phyloP scores from a whole-genome alignment of 345 rosid species.

The Pistacia vera region DNA sequence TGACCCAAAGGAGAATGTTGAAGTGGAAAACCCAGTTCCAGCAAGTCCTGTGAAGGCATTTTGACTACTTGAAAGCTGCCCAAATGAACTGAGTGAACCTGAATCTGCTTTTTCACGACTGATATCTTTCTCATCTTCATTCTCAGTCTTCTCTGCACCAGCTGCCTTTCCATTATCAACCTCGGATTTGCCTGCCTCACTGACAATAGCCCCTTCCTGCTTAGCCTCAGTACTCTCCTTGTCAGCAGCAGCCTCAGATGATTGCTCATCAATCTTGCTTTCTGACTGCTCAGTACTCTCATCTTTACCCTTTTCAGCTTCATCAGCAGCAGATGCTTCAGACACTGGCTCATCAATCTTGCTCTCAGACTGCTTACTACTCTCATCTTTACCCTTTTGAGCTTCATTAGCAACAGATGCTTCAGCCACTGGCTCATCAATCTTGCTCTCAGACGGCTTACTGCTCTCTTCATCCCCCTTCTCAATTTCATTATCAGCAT shows the following conservation, averaged over 20 bases:
- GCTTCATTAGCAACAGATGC: conserved; percentile 17
- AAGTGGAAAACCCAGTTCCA: conserved; percentile 76
- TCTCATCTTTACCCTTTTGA: conserved; percentile 24
- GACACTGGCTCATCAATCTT: conserved; percentile 28
- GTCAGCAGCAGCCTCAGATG: conserved; percentile 23
- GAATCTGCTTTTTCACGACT: conserved; percentile 43
- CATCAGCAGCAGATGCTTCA: conserved; percentile 13
- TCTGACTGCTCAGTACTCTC: conserved; percentile 22
- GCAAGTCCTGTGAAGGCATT: conserved; percentile 96
- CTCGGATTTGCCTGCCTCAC: conserved; percentile 44
- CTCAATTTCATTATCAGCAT: conserved; percentile 20
- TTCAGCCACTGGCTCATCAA: conserved; percentile 30
- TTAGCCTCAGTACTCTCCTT: conserved; percentile 31
- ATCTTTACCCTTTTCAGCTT: conserved; percentile 17
- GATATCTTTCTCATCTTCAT: conserved; percentile 34
- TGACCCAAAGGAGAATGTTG: conserved; percentile 72
- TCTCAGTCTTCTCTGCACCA: conserved; percentile 40
- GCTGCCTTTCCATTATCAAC: conserved; percentile 35
- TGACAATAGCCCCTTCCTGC: conserved; percentile 23
- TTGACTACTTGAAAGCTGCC: conserved; percentile 90
- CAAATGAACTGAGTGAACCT: conserved; percentile 71
- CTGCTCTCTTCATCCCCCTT: conserved; percentile 20
- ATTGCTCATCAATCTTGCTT: conserved; percentile 29
- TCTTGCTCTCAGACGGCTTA: conserved; percentile 30
- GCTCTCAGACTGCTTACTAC: conserved; percentile 24